These are phyloP conservation scores for Rhynchosporium graminicola DNA, from an alignment of 2,329 filamentous ascomycete species.

Conservation along the genomic window DNA sequence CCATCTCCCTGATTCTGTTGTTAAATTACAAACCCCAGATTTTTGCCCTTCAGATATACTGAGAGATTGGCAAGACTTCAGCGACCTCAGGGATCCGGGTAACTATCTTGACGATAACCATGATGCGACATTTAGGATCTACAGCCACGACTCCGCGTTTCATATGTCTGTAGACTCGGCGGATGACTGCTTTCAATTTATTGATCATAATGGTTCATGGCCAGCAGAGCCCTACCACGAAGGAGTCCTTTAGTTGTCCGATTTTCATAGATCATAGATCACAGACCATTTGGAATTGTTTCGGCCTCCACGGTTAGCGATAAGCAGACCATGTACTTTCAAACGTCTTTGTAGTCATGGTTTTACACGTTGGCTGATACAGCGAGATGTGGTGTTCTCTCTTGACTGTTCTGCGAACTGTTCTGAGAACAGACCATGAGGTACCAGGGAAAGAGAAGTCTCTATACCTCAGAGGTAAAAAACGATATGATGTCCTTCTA, in stretches of 20 bases:
- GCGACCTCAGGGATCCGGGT: neutral
- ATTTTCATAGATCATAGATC: neutral
- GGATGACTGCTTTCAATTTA: constrained; percentile 11
- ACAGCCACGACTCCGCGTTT: neutral
- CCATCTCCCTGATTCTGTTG: neutral
- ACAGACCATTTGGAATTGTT: too few species aligned
- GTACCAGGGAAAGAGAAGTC: too few species aligned
- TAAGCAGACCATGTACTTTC: too few species aligned
- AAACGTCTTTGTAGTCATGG: too few species aligned
- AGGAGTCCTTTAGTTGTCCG: neutral
- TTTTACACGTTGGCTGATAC: too few species aligned
- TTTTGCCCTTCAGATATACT: neutral
- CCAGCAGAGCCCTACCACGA: neutral
- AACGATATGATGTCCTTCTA: too few species aligned
- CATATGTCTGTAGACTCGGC: neutral
- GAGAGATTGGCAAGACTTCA: constrained; percentile 1
- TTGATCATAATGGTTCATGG: constrained; percentile 6
- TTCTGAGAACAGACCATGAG: too few species aligned
- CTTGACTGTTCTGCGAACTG: too few species aligned
- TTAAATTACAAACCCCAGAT: neutral
- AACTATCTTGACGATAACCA: neutral
- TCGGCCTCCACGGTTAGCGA: too few species aligned
- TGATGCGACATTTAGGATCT: neutral
- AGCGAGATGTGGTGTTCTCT: too few species aligned
- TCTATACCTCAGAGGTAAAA: too few species aligned